Evolutionary conservation across 2,329 filamentous ascomycete species (phyloP).

Genomic region (Neodidymelliopsis sp.): DNA sequence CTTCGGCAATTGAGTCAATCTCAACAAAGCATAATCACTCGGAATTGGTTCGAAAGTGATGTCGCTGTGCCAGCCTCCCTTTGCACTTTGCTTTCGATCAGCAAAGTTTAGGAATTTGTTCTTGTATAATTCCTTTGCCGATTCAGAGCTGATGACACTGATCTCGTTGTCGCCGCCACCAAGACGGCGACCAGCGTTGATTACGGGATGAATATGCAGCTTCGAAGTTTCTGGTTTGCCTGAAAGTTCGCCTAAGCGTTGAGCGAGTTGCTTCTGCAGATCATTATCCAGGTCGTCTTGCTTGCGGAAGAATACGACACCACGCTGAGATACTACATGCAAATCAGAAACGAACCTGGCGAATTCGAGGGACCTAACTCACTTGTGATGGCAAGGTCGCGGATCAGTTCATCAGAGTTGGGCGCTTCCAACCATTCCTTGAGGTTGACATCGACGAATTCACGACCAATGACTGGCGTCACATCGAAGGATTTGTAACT

Average conservation of each 20-base stretch:
- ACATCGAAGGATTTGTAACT: slow-evolving; percentile 64
- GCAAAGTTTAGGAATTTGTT: slow-evolving; percentile 29
- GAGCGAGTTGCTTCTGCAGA: slow-evolving; percentile 61
- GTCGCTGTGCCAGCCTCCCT: slow-evolving; percentile 61
- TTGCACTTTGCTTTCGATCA: slow-evolving; percentile 55
- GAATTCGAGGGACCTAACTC: not conserved
- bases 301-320: slow-evolving; percentile 63
- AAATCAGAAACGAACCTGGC: not conserved
- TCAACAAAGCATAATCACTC: slow-evolving; percentile 48
- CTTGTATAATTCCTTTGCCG: slow-evolving; percentile 44
- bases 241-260: slow-evolving; percentile 64
- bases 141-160: slow-evolving; percentile 49
- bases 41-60: slow-evolving; percentile 52
- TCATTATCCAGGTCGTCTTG: slow-evolving; percentile 60
- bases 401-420: slow-evolving; percentile 69
- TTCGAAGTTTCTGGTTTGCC: slow-evolving; percentile 64
- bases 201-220: slow-evolving; percentile 68
- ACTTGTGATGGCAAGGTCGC: slow-evolving; percentile 65
- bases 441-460: slow-evolving; percentile 65
- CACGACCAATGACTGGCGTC: slow-evolving; percentile 68
- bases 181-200: slow-evolving; percentile 49
- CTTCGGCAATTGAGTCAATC: slow-evolving; percentile 46
- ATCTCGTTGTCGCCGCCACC: slow-evolving; percentile 46
- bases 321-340: slow-evolving; percentile 57
- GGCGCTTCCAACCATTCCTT: slow-evolving; percentile 69